Base-by-base conservation (phyloP, 2,329 filamentous ascomycete species). In the Aspergillus unguis region DNA sequence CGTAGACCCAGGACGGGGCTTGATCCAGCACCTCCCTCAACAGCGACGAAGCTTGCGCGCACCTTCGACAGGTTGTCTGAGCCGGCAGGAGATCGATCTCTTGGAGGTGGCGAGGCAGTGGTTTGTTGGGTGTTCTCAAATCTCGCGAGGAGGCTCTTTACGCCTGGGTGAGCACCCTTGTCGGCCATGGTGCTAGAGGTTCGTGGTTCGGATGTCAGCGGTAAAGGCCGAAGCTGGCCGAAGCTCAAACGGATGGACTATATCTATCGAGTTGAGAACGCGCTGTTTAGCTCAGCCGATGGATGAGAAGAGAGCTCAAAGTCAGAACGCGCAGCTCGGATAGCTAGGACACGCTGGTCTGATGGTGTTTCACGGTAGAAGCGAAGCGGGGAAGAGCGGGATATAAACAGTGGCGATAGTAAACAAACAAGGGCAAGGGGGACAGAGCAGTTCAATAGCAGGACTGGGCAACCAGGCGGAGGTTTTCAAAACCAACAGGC, bases 111-210 rank as follows among this genome's bases (percentile, higher is more conserved):
- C 62, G 81, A 85, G 53, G 78, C 76, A 60, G 84, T 63, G 42
- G 59, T 83, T 57, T 77, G 77, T 61, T 83, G 81, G 68, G 80
- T 82, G 72, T 84, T 88, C 77, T 92, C 88, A 70, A 91, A 91
- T 80, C 88, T 90, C 66, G 88, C 88, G 63, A 86, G 80, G 60
- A 92, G 82, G 74, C 88, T 88, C 75, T 80, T 85, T 65, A 89
- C 86, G 65, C 82, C 84, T 26, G 65, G 66, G 45, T 68, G 62
- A 38, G 54, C 60, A 27, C 55, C 59, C 38, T 55, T 59, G 28
- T 63, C 60, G 28, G 54, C 48, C 58, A 62, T 62, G 49, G 52
- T 47, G 42, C 41, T 47, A 26, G 11, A 17, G 35, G 40, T 36
- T 48, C 35, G 43, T 26, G 46, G 53, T 40, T n/a, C 35, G 35